Evolutionary conservation across 2,329 filamentous ascomycete genomes (phyloP), one percentile per base, ranked within the genome.

Genomic region (Aureobasidium leucospermi): DNA sequence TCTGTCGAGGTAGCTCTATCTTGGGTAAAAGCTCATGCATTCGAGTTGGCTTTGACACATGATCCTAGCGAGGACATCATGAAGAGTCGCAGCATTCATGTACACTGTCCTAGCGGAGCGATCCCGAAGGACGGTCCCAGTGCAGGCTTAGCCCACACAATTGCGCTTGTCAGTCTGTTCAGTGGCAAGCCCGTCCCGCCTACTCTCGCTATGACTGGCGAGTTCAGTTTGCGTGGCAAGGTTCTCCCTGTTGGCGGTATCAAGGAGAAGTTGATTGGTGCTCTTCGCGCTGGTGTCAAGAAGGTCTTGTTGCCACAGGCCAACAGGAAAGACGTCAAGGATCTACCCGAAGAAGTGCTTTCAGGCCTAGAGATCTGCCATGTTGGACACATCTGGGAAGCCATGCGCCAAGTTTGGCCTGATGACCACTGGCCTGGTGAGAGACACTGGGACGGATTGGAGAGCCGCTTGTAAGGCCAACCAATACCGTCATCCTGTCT

Each of bases 261-360:
- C 77, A 96, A 97, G 76, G 93, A 99, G 83, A 99, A 99, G 75
- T 81, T 97, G 57, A 97, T 99, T 70, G 94, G 94, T 23, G 94
- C 94, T 8, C 79, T 95, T 70, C 83, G 93, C 59, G 94, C 94
- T 1, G 94, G 94, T 31, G 93, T 99, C 63, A 96, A 96, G 81
- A 93, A 90, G 34, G 93, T 99, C 7, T 73, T 99, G 62, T 78
- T 99, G 7, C 94, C 94, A 3, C 83, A 87, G 34, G 87, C 89
- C 66, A 99, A 99, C 72, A 83, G 86, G 64, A 97, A 97, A 76
- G 94, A 99, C 71, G 87, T 89, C 61, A 89, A 88, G 73, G 93
- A 97, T 74, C 79, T 97, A 59, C 94, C 94, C 0, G 81, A 87
- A 63, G 94, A 99, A 76, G 94, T 99, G 52, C 88, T 86, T 72